Evolutionary conservation across 805 yeast genomes (phyloP), one percentile per base, ranked within the genome.

Genomic region (Lachancea waltii): DNA sequence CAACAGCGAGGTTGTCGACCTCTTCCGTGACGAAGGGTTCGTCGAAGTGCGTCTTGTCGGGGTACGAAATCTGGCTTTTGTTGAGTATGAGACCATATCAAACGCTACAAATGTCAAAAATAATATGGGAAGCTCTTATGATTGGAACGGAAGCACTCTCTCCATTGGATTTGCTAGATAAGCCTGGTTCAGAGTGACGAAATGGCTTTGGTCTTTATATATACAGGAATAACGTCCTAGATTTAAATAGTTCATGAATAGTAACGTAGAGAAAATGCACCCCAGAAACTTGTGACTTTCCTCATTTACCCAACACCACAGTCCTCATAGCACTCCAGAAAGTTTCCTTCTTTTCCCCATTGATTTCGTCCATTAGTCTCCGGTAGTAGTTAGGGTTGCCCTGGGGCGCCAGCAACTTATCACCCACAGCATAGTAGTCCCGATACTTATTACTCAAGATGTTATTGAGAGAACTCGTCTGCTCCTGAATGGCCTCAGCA

Each of bases 371-470:
- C 61, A 81, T 48, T 37, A 87, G 68, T 52, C 92, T 71, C 28
- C 69, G 73, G 53, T 87, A 87, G 55, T 87, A 87, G 33, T 70
- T 60, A 2, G 95, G 86, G 60, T 85, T 84, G 2, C 95, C 95
- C 51, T 80, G 79, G n/a, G 97, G 97, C 48, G 61, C 68, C 51
- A 75, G 61, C 47, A 87, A 61, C 54, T 81, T 81, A 30, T 77
- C 81, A 40, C 79, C 79, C 24, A 78, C 70, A 44, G 72, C 67
- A 56, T 83, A 84, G 52, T 76, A 76, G 42, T 73, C 72, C 50
- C 67, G 70, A 66, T 79, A 79, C 51, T 79, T 78, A 54, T 79
- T 79, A 40, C 69, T 72, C 41, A 70, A 69, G 41, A 81, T 59
- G 46, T 72, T 74, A 33, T 77, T 66, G 38, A 81, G 58, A 3